phyloP scores from a whole-genome alignment of 2,329 filamentous ascomycete species.

The Fusarium pininemorale region DNA sequence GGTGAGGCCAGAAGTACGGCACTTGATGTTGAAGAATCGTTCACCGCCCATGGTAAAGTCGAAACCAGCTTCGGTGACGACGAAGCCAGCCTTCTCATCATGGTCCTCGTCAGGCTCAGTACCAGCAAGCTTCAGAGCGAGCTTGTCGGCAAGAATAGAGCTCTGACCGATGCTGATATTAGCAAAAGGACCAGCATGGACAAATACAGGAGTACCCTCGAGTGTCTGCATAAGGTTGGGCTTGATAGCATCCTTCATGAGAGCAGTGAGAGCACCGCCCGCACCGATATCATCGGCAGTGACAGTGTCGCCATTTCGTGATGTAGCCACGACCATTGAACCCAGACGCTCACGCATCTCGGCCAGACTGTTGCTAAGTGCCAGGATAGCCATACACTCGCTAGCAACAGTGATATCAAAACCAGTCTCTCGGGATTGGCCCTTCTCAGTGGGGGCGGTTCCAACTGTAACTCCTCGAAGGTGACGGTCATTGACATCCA shows the following conservation, averaged over 20 bases:
- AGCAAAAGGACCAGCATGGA: constrained; percentile 96
- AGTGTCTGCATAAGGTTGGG: constrained; percentile 98
- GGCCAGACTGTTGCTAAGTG: constrained; percentile 83
- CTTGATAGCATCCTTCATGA: constrained; percentile 99
- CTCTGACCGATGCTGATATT: constrained; percentile 98
- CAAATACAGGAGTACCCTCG: constrained; percentile 96
- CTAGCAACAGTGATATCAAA: constrained; percentile 98
- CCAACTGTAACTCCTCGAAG: constrained; percentile 90
- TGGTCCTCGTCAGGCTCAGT: constrained; percentile 92
- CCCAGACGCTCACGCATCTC: constrained; percentile 95
- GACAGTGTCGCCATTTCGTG: constrained; percentile 84
- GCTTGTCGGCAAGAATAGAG: constrained; percentile 92
- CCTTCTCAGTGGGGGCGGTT: constrained; percentile 89
- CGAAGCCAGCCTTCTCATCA: constrained; percentile 84
- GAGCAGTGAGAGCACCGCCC: constrained; percentile 88
- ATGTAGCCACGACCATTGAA: constrained; percentile 94
- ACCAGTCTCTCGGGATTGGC: constrained; percentile 85
- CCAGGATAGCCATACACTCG: constrained; percentile 98
- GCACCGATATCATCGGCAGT: constrained; percentile 96
- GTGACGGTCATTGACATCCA: constrained; percentile 97
- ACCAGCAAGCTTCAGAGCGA: constrained; percentile 94
- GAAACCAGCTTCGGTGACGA: constrained; percentile 96
- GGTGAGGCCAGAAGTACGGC: constrained; percentile 88
- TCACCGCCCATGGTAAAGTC: constrained; percentile 99
- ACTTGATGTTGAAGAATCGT: constrained; percentile 99